Evolutionary conservation across 2,329 filamentous ascomycete genomes (phyloP), one percentile per base, ranked within the genome.

Genomic region (Exophiala mesophila): DNA sequence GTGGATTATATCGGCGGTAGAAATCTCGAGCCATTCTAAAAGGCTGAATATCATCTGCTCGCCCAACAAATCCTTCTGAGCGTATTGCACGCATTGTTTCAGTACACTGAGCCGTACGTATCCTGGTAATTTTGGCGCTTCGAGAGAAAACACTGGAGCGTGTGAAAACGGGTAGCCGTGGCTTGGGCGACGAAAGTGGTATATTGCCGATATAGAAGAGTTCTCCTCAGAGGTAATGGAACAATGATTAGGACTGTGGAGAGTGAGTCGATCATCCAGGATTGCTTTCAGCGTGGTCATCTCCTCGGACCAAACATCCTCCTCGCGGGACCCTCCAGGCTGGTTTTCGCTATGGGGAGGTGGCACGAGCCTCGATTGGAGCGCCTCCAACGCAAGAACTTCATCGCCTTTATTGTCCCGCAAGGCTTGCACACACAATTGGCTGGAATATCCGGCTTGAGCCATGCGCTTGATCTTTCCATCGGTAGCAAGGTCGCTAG

Each of bases 51-150:
- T 77, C 83, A 94, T 95, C 28, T 88, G 85, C 59, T 94, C 88
- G 17, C 88, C 90, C 10, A 82, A 67, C 20, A 94, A 73, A 19
- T 80, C 79, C 36, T 81, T 74, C 36, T 78, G 70, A 2, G 88
- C 81, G 59, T 90, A 80, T 3, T 77, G 71, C 4, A 96, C 69
- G 2, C 83, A 80, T 63, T 85, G 82, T 55, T 86, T 83, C 56
- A 92, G 78, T 26, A 95, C 82, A 57, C 88, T 95, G 8, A 98
- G 72, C 47, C 90, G 86, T 58, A 97, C 94, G 58, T 98, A 95
- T 3, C 92, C 88, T 15, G 92, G 92, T 26, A 56, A n/a, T n/a
- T 45, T 37, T 16, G 41, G 36, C 9, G 97, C 74, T 8, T 78
- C 66, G 38, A 77, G 76, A 18, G 80, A 73, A 7, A 94, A 76